Evolutionary conservation across 1,139 yeast genomes (phyloP).

Genomic region (Nakaseomyces bracarensis): DNA sequence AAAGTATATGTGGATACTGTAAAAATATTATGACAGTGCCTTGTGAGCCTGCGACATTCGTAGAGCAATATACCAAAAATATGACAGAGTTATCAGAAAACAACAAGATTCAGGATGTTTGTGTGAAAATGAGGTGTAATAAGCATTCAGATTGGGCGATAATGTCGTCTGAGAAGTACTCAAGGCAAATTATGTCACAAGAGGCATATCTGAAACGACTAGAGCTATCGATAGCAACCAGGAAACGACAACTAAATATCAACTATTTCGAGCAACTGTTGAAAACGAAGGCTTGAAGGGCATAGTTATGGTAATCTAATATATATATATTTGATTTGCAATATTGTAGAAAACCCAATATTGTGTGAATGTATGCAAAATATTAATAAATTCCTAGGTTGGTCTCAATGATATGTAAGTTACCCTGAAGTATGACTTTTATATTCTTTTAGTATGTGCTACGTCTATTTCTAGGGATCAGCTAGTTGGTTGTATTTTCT

Average conservation of each 20-base stretch:
- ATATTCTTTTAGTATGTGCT: too few species aligned
- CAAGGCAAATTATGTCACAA: constrained; percentile 21
- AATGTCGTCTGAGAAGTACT: constrained; percentile 19
- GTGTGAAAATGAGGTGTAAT: constrained; percentile 24
- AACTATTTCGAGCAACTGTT: constrained; percentile 23
- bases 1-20: constrained; percentile 26
- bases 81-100: constrained; percentile 11
- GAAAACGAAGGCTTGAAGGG: constrained; percentile 1
- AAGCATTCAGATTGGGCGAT: constrained; percentile 28
- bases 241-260: constrained; percentile 25
- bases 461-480: too few species aligned
- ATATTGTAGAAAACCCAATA: too few species aligned
- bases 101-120: constrained; percentile 17
- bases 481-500: too few species aligned
- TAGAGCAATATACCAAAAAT: constrained; percentile 9
- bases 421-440: too few species aligned
- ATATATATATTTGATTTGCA: too few species aligned
- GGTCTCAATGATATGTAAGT: too few species aligned
- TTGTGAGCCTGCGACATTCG: constrained; percentile 18
- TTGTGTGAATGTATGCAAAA: too few species aligned
- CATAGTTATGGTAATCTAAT: too few species aligned
- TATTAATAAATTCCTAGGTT: too few species aligned
- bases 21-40: constrained; percentile 12
- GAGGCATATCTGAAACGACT: constrained; percentile 25
- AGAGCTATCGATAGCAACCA: constrained; percentile 19